phyloP scores from a whole-genome alignment of 2,329 filamentous ascomycete species.

The Tolypocladium endophyticum region DNA sequence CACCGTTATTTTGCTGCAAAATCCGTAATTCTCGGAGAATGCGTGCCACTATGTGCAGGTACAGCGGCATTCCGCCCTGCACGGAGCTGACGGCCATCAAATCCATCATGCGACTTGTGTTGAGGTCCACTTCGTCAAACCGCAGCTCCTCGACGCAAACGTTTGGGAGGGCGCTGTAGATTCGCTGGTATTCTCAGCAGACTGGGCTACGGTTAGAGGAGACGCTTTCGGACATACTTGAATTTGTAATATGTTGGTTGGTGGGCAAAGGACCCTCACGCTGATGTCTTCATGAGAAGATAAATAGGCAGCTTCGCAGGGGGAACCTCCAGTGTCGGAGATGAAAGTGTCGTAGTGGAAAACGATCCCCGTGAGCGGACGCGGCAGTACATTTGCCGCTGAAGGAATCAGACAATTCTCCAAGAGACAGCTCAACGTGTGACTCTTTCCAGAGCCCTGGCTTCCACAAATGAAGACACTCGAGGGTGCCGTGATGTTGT shows the following conservation, averaged over 20 bases:
- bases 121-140: conserved; percentile 40
- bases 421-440: conserved; percentile 43
- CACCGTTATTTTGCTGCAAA: conserved; percentile 24
- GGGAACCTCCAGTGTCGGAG: conserved; percentile 32
- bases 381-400: conserved; percentile 31
- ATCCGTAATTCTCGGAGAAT: conserved; percentile 47
- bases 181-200: conserved; percentile 12
- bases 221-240: conserved; percentile 12
- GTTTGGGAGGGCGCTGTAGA: conserved; percentile 30
- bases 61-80: conserved; percentile 37
- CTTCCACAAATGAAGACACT: conserved; percentile 55
- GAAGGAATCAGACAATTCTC: conserved; percentile 46
- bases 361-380: conserved; percentile 48
- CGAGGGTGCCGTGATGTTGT: conserved; percentile 39
- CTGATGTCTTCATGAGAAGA: conserved; percentile 28
- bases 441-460: conserved; percentile 55
- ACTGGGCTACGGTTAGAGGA: neutral
- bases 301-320: conserved; percentile 52
- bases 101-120: conserved; percentile 46
- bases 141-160: conserved; percentile 39
- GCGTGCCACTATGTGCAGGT: conserved; percentile 43
- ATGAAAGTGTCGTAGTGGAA: conserved; percentile 55
- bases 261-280: conserved; percentile 43
- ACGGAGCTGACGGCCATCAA: conserved; percentile 42
- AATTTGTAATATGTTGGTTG: conserved; percentile 36